Percentiles rank a stretch among this genome's conserved stretches.
Conservation (phyloP, 257 asterid genomes). For the Fraxinus americana region DNA sequence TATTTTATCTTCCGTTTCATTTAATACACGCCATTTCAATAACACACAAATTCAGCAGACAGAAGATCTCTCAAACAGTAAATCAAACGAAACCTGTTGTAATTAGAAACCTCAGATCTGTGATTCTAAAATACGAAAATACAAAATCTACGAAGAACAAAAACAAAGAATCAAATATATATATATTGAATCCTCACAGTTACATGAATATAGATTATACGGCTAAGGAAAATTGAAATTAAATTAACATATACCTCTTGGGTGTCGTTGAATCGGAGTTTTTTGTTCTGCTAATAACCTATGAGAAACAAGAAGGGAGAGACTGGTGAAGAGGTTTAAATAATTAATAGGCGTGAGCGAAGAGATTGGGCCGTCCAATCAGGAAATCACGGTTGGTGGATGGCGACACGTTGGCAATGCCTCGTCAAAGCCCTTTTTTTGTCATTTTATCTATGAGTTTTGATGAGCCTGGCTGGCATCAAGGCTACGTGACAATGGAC, state of each 20-base stretch:
- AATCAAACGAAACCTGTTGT: not conserved
- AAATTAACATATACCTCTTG: not conserved
- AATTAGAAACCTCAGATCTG: slow-evolving; percentile 27
- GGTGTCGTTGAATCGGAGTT: slow-evolving; percentile 9
- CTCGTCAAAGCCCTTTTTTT: slow-evolving; percentile 36
- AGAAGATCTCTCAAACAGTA: not conserved
- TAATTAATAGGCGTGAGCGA: slow-evolving; percentile 12
- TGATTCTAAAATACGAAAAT: not conserved
- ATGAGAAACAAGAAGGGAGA: not conserved
- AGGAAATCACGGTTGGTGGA: slow-evolving; percentile 15
- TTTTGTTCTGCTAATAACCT: not conserved
- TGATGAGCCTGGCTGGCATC: not conserved
- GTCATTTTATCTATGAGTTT: not conserved
- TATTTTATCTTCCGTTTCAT: not conserved
- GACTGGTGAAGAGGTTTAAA: slow-evolving; percentile 17
- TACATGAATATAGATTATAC: too few species aligned
- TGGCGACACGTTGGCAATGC: slow-evolving; percentile 39
- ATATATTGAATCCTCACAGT: not conserved
- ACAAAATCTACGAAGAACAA: not conserved
- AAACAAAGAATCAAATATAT: not conserved
- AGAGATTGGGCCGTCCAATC: slow-evolving; percentile 24
- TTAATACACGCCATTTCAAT: not conserved
- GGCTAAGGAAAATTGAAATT: not conserved
- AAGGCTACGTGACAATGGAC: not conserved
- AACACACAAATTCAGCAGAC: not conserved